Evolutionary conservation across 2,329 filamentous ascomycete genomes (phyloP), one percentile per base, ranked within the genome.

Genomic region (Aspergillus neoniger): DNA sequence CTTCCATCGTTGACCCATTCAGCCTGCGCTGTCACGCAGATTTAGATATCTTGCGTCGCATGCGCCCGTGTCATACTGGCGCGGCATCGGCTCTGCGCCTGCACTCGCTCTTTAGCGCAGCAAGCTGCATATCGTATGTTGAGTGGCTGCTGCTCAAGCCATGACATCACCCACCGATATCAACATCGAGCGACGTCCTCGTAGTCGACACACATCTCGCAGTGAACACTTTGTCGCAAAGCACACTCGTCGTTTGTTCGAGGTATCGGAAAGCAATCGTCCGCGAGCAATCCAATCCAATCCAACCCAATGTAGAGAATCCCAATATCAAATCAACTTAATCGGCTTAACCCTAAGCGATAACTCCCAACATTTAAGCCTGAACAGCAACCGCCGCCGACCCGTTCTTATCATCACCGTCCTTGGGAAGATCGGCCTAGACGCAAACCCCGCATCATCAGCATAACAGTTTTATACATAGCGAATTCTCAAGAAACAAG

Each of bases 351-450:
- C 25, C 25, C 25, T 28, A 28, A 28, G 25, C 25, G n/a, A 43
- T 21, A 43, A 28, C 7, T 12, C 21, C 5, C 4, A 25, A 38
- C 17, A 43, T 65, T 78, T 71, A 80, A 48, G 75, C 77, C 58
- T 77, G 72, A 49, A 79, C 75, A 59, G 77, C 70, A 61, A 79
- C 73, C 30, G 72, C 67, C 17, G 68, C 66, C 15, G 71, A 63
- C 23, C 68, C 65, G 39, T 66, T 61, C 48, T 69, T 66, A 12
- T 69, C 67, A 58, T 79, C 77, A 32, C 77, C 75, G 30, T 78
- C 75, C 67, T 82, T 81, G 4, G 82, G 82, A 55, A 86, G 71
- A 72, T 84, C 82, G 61, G 82, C 79, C 79, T 85, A 66, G 6
- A 28, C 25, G 7, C 25, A 28, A 28, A 19, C 21, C 50, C 30